Percentiles rank a stretch among this genome's conserved stretches.
Conservation (phyloP, 225 moss, liverwort and hornwort species). For the Pseudisothecium myosuroides region DNA sequence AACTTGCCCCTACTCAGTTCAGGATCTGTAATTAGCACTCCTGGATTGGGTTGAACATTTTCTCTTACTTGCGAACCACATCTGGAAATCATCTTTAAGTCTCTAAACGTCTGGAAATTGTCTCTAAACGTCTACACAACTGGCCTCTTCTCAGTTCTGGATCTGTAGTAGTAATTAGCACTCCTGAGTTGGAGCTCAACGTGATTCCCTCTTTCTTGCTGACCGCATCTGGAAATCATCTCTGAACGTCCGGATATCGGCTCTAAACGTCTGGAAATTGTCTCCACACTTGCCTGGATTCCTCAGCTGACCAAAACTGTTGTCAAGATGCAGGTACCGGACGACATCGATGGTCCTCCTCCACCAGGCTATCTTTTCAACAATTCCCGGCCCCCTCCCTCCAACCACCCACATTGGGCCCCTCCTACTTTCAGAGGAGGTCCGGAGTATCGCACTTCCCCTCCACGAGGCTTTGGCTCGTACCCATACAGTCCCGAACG, state of each 20-base stretch:
- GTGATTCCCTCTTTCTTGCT: background rate
- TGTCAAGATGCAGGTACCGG: background rate
- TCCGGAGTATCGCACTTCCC: conserved; percentile 8
- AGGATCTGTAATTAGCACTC: background rate
- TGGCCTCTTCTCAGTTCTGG: background rate
- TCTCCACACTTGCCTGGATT: background rate
- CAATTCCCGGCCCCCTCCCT: background rate
- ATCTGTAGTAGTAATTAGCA: background rate
- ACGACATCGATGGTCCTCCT: conserved; percentile 42
- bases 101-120: background rate
- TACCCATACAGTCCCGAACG: background rate
- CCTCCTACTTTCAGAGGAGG: background rate
- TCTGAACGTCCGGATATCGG: background rate
- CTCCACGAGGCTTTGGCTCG: background rate
- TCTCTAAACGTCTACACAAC: background rate
- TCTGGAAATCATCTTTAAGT: background rate
- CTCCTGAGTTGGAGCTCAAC: background rate
- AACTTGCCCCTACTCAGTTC: background rate
- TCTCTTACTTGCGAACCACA: background rate
- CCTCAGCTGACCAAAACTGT: background rate
- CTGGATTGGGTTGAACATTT: background rate
- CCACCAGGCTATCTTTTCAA: conserved; percentile 1
- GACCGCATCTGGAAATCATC: background rate
- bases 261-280: background rate
- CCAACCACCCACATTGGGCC: background rate